Evolutionary conservation across 495 filamentous ascomycete genomes (phyloP).

Genomic region (Eremomyces bilateralis): DNA sequence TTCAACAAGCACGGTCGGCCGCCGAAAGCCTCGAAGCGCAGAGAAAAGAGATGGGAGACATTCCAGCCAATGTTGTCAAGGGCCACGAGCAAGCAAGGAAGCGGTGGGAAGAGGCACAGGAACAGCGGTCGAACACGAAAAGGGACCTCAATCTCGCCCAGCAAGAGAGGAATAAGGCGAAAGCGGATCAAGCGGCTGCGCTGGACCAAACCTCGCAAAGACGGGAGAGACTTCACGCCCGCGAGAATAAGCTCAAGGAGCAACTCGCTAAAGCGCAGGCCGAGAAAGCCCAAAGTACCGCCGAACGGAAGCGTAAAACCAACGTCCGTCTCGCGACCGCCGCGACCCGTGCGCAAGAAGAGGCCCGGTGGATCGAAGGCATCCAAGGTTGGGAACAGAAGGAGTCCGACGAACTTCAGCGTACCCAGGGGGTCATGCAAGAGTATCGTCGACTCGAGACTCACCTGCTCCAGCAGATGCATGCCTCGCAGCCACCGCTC

Average conservation of each 20-base stretch:
- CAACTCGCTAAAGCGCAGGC: constrained; percentile 59
- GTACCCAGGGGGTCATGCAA: constrained; percentile 6
- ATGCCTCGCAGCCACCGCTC: constrained; percentile 8
- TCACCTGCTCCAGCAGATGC: constrained; percentile 7
- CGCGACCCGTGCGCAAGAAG: constrained; percentile 37
- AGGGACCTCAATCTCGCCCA: constrained; percentile 29
- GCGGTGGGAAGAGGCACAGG: constrained; percentile 38
- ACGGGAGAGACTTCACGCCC: constrained; percentile 53
- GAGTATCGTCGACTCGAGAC: constrained; percentile 10
- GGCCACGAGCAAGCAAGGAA: constrained; percentile 35
- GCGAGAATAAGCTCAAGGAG: constrained; percentile 52
- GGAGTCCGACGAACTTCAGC: constrained; percentile 5
- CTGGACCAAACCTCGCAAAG: constrained; percentile 44
- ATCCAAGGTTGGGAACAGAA: constrained; percentile 12
- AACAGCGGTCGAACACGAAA: constrained; percentile 21
- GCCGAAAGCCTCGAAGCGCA: constrained; percentile 36
- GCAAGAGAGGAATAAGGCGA: constrained; percentile 41
- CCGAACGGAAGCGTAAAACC: constrained; percentile 53
- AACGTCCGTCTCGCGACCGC: constrained; percentile 43
- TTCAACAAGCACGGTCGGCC: constrained; percentile 65
- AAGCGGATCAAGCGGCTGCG: constrained; percentile 42
- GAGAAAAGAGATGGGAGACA: constrained; percentile 40
- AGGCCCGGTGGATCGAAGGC: constrained; percentile 23
- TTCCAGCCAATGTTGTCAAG: constrained; percentile 44
- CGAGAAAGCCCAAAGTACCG: constrained; percentile 50